Percentiles rank a stretch among this genome's conserved stretches.
Evolutionary conservation across 192 early-diverging fungal species (phyloP).

Genomic region (Coemansia sp.): DNA sequence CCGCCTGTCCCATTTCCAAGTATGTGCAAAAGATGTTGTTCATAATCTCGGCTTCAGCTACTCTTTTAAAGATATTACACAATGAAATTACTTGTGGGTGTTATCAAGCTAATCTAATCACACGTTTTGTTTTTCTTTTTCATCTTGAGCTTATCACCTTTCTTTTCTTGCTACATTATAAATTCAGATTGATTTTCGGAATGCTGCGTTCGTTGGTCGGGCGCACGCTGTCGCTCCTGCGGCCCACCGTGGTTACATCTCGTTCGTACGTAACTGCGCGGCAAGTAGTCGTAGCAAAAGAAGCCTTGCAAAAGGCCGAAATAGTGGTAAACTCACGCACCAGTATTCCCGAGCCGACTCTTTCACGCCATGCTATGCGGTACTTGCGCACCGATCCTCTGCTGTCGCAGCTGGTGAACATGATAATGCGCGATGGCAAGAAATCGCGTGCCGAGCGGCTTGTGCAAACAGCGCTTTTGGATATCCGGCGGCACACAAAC

Average conservation of each 20-base stretch:
- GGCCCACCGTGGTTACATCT: neutral
- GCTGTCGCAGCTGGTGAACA: slow-evolving; percentile 79
- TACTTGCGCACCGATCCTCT: slow-evolving; percentile 62
- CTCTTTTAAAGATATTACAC: too few relatives aligned
- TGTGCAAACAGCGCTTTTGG: slow-evolving; percentile 64
- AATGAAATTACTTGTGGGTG: too few relatives aligned
- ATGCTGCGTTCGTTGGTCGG: slow-evolving; percentile 6
- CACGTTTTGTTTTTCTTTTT: too few relatives aligned
- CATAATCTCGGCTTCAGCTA: too few relatives aligned
- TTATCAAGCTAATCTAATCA: too few relatives aligned
- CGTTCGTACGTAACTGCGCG: neutral
- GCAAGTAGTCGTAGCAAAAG: neutral
- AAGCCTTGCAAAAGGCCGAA: slow-evolving; percentile 3
- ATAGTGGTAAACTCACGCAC: slow-evolving; percentile 31
- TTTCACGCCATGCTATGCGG: slow-evolving; percentile 38
- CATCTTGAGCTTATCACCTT: neutral
- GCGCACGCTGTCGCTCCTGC: neutral
- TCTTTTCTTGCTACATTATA: neutral
- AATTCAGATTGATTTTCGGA: neutral
- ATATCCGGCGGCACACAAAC: slow-evolving; percentile 64
- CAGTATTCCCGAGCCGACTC: slow-evolving; percentile 18
- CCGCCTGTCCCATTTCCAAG: slow-evolving; percentile 33
- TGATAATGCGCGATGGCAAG: slow-evolving; percentile 90
- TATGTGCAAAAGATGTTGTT: too few relatives aligned
- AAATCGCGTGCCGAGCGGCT: slow-evolving; percentile 74